Evolutionary conservation across 768 basidiomycete genomes (phyloP), one percentile per base, ranked within the genome.

Genomic region (Trametes cinnabarina): DNA sequence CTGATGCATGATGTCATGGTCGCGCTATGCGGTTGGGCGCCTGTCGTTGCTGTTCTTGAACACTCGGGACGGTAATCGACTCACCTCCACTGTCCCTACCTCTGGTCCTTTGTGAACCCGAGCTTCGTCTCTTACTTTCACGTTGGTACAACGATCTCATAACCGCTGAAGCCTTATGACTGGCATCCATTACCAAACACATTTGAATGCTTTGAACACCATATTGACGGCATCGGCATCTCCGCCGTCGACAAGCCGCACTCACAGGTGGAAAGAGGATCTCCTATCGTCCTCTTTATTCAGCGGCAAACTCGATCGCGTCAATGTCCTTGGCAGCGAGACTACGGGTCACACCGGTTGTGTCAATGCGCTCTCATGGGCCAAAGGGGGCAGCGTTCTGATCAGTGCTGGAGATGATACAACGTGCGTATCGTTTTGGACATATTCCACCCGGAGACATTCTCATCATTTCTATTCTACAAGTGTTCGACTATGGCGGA

Each of bases 291-390:
- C 64, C 1, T 17, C 47, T 10, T 64, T 67, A 14, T 48, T 63
- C 6, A 43, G 57, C 12, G 61, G 69, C 20, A 63, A 68, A 14
- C 61, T 84, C 41, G 90, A 94, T 68, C 75, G 88, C 64, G 85
- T 90, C 2, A 84, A 86, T 62, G 86, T 91, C 17, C 79, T 95
- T 1, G 92, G 91, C 7, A 76, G 78, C 44, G 67, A 72, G 19
- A 63, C 60, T 3, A 70, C 69, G 40, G 87, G 92, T 1, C 92
- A 94, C 70, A 82, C 80, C 39, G 92, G 91, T 86, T 86, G 66
- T 63, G 87, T 90, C 28, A 92, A 92, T 66, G 86, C 90, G 30
- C 64, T 91, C 34, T 85, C 82, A 59, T 92, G 90, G 90, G 82
- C 86, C 2, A 74, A 74, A 47, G 78, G 82, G 53, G 90, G 88